phyloP scores from a whole-genome alignment of 2,329 filamentous ascomycete species.

The Xylaria sp. region DNA sequence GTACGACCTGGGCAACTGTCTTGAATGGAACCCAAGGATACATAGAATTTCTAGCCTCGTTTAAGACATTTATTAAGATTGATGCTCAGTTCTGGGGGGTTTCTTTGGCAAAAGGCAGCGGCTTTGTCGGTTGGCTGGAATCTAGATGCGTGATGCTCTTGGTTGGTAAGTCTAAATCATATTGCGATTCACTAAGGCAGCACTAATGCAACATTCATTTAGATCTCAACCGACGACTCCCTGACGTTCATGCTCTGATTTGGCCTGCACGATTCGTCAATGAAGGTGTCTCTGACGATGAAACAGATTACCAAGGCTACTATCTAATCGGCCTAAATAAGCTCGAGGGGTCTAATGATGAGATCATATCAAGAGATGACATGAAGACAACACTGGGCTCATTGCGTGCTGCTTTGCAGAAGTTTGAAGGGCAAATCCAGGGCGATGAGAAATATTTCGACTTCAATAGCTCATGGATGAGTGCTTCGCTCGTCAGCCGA shows the following conservation, averaged over 20 bases:
- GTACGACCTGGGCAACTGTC: constrained; percentile 58
- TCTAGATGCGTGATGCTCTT: constrained; percentile 68
- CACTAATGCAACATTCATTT: constrained; percentile 44
- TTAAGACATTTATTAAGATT: constrained; percentile 68
- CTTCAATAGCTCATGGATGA: constrained; percentile 61
- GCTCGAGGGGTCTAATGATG: constrained; percentile 42
- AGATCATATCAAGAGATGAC: constrained; percentile 54
- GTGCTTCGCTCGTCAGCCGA: constrained; percentile 53
- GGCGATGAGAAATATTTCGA: constrained; percentile 62
- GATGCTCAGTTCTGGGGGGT: constrained; percentile 74
- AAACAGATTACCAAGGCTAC: constrained; percentile 66
- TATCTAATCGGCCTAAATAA: constrained; percentile 70
- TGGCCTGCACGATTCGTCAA: constrained; percentile 72
- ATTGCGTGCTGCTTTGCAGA: constrained; percentile 57
- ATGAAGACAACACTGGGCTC: constrained; percentile 55
- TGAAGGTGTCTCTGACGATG: constrained; percentile 41
- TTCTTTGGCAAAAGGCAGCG: constrained; percentile 63
- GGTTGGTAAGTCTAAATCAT: constrained; percentile 59
- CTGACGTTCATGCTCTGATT: constrained; percentile 64
- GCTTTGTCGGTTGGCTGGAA: constrained; percentile 72
- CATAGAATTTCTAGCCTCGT: constrained; percentile 61
- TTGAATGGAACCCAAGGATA: constrained; percentile 51
- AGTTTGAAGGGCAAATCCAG: constrained; percentile 62
- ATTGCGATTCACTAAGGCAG: neutral
- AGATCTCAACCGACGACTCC: constrained; percentile 67